Conservation (phyloP, 345 rosid genomes). For the Eucalyptus erythrocorys region DNA sequence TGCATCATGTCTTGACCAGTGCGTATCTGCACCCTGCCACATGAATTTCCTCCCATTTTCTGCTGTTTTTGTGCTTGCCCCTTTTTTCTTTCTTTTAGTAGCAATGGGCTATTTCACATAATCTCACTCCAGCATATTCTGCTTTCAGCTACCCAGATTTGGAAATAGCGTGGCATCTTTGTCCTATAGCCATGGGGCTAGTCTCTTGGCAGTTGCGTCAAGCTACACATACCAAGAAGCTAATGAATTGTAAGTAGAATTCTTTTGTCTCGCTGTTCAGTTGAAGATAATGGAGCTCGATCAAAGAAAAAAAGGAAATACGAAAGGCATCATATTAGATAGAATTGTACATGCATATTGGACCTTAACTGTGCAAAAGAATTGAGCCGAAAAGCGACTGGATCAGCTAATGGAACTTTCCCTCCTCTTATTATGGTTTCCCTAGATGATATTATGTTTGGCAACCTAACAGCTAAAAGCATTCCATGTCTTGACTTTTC, state of each 20-base stretch:
- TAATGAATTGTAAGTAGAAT: conserved; percentile 44
- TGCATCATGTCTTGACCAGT: neutral
- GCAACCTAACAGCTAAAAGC: neutral
- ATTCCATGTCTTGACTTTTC: neutral
- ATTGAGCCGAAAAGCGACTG: neutral
- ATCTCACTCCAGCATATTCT: neutral
- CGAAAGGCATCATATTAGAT: neutral
- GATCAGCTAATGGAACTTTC: neutral
- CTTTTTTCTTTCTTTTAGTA: neutral
- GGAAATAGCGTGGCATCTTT: conserved; percentile 63
- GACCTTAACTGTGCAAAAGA: neutral
- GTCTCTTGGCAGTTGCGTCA: conserved; percentile 69
- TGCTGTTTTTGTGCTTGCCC: neutral
- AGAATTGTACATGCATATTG: neutral
- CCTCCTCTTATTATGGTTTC: neutral
- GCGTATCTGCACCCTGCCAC: neutral
- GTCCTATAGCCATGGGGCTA: conserved; percentile 43
- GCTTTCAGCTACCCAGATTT: conserved; percentile 54
- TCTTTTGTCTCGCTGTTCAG: neutral
- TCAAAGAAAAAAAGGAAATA: neutral
- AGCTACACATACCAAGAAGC: conserved; percentile 65
- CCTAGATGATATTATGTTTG: neutral
- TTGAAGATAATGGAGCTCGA: neutral
- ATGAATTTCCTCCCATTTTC: neutral
- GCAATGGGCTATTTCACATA: neutral